These are phyloP conservation scores for Amanita pallidorosea DNA, from an alignment of 768 basidiomycete species.

Conservation along the genomic window DNA sequence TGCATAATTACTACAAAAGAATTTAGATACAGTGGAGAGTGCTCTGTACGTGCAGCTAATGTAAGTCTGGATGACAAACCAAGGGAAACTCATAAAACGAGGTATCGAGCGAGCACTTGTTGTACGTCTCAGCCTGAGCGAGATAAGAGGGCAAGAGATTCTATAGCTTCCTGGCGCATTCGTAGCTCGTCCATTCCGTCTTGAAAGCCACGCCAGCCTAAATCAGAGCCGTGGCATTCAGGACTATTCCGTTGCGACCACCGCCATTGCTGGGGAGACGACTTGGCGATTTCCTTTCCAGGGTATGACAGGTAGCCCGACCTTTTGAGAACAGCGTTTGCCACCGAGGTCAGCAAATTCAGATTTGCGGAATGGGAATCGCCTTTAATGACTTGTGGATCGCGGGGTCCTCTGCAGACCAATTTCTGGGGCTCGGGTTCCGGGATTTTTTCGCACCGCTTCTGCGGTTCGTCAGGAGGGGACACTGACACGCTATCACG, in stretches of 20 bases:
- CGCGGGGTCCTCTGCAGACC: background rate
- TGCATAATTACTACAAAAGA: background rate
- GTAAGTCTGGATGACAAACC: background rate
- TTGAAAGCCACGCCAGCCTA: conserved; percentile 2
- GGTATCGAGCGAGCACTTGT: background rate
- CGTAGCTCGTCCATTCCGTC: conserved; percentile 1
- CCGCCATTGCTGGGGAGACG: conserved; percentile 22
- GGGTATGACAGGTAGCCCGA: conserved; percentile 9
- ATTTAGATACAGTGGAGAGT: background rate
- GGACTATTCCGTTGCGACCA: conserved; percentile 31
- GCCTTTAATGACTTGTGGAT: background rate
- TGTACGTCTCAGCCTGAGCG: conserved; percentile 2
- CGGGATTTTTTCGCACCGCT: background rate
- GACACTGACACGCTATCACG: background rate
- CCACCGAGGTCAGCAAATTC: conserved; percentile 4
- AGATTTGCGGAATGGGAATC: background rate
- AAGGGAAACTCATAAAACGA: background rate
- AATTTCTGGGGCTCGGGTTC: background rate
- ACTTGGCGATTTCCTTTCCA: conserved; percentile 5
- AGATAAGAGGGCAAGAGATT: conserved; percentile 5
- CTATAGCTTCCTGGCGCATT: conserved; percentile 2
- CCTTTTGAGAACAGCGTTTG: background rate
- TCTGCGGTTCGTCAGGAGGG: background rate
- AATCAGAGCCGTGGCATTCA: conserved; percentile 5
- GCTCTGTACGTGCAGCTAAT: background rate